Base-by-base conservation (phyloP, 345 rosid genomes). In the Populus davidiana region DNA sequence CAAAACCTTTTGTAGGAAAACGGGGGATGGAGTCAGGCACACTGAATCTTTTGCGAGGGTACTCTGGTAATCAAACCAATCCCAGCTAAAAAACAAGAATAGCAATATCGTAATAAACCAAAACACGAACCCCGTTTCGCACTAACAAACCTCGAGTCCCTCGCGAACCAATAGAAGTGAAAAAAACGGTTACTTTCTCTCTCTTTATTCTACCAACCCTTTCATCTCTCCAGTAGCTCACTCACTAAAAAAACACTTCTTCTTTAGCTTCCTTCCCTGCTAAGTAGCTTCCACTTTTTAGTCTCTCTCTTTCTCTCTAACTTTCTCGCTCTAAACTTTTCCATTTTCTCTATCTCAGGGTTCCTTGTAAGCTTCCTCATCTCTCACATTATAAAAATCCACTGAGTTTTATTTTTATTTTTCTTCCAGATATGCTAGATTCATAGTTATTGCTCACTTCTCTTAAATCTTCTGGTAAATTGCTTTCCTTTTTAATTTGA, bases 261-360 rank as follows among this genome's bases (percentile, higher is more conserved):
- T 13, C 38, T 39, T 12, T 7, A 1, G 27, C 25, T 63, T 52
- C 43, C 75, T 64, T 75, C 8, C 33, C 7, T 68, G 29, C 78
- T 50, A 70, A 47, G 83, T 41, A 63, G 79, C 83, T 75, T 71
- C 47, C 13, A 49, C 43, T 49, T 33, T 33, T 33, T 33, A 33
- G 36, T 31, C 10, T 41, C 72, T 49, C 25, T 44, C 43, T n/a
- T 70, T 3, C 29, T 21, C 47, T 20, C 8, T 8, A 6, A 54
- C 25, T 14, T 6, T 17, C 31, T 63, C 21, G 20, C 17, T 38
- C 52, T 27, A 4, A 52, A 10, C 23, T 31, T 36, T 14, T 23
- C 47, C 4, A 23, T 11, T 2, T 3, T 31, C 47, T 63, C 33
- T 61, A 16, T 56, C 47, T 25, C 25, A 14, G 33, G 74, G 74